Evolutionary conservation across 768 basidiomycete genomes (phyloP), one percentile per base, ranked within the genome.

Genomic region (Pulveroboletus sp.): DNA sequence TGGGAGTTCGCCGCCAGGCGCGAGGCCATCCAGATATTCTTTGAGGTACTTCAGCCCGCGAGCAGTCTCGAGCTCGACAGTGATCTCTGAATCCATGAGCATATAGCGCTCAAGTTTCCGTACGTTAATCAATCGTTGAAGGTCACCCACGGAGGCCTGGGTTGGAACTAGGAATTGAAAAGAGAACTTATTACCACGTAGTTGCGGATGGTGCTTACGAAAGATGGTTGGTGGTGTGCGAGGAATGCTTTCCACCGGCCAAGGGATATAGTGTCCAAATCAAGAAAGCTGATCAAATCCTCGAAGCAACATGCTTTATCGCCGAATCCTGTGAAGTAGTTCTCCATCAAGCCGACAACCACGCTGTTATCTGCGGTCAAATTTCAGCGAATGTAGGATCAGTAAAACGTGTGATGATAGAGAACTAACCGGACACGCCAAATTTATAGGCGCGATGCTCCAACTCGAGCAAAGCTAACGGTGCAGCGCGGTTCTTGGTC

Each of bases 221-320:
- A 78, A 45, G 72, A 73, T 47, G 66, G 63, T 11, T 78, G 64
- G 48, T 80, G 66, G 24, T 68, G 62, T 47, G 76, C 67, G 7
- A 88, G 72, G 64, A 82, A 79, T 12, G 74, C 57, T 32, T 72
- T 75, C 80, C 85, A 87, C 45, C 71, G 69, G 5, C 67, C 47
- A 11, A 77, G 66, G 25, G 76, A 74, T 12, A 76, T 71, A 41
- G 67, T 75, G 20, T 77, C 68, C 13, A 87, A 67, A 8, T 59
- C 60, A 46, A 85, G 65, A 62, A 87, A 92, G 4, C 83, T 80
- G 55, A 76, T 77, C 34, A 95, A 70, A 58, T 97, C 94, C 68
- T 94, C 93, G 49, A 83, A 90, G 64, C 90, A 92, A 65, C 88
- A 91, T 6, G 85, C 74, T 67, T 93, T 95, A 65, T 84, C 81